These are phyloP conservation scores for Mrakia blollopis DNA, from an alignment of 768 basidiomycete genomes.

Conservation along the genomic window DNA sequence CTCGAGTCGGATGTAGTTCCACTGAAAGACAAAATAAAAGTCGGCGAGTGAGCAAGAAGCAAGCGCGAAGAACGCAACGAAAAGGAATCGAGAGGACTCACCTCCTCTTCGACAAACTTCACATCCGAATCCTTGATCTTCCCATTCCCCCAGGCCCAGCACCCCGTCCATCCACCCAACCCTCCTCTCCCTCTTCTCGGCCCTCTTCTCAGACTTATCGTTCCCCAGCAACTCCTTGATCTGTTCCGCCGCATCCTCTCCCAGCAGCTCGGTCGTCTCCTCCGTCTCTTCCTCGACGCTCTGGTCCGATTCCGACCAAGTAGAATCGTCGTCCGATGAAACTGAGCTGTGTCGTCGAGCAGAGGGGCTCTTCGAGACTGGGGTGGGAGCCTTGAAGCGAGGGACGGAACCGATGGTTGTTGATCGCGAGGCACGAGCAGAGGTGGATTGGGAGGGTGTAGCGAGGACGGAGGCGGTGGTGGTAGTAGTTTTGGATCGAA, in stretches of 20 bases:
- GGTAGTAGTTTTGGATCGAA: not conserved
- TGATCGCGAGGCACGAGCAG: not conserved
- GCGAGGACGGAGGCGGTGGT: not conserved
- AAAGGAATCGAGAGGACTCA: not conserved
- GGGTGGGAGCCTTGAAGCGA: not conserved
- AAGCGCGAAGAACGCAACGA: too few species aligned
- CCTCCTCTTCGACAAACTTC: not conserved
- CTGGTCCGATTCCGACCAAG: not conserved
- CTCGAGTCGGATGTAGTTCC: slow-evolving; percentile 13
- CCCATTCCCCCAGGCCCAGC: slow-evolving; percentile 12
- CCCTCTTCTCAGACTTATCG: not conserved
- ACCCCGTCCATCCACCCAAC: not conserved
- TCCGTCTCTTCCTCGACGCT: not conserved
- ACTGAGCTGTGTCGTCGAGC: not conserved
- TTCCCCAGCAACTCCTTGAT: slow-evolving; percentile 8
- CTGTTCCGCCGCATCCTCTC: not conserved
- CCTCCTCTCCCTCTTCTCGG: not conserved
- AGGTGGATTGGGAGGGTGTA: not conserved
- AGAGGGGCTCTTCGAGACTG: too few species aligned
- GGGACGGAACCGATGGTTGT: not conserved
- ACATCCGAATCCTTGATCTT: not conserved
- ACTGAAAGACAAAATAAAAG: not conserved
- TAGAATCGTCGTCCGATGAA: not conserved
- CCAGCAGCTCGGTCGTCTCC: not conserved
- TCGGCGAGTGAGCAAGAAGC: not conserved